These are phyloP conservation scores for Penicillium steckii DNA, from an alignment of 495 filamentous ascomycete genomes.

Conservation along the genomic window DNA sequence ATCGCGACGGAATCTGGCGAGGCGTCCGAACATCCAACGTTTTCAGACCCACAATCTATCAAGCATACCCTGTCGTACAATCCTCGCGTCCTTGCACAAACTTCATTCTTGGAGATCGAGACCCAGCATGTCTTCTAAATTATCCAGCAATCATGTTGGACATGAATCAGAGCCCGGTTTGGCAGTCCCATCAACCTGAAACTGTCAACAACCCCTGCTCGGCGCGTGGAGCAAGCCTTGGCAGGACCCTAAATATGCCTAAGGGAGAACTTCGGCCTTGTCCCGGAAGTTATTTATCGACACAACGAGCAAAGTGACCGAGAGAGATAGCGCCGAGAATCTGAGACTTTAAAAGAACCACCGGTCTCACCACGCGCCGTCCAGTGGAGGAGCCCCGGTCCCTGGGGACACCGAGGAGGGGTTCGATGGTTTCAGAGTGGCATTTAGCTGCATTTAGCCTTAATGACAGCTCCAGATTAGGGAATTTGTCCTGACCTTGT, in stretches of 20 bases:
- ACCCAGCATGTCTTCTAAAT: not conserved
- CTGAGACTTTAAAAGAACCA: conserved; percentile 1
- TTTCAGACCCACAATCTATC: conserved; percentile 1
- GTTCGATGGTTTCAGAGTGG: conserved; percentile 17
- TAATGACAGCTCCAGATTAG: conserved; percentile 7
- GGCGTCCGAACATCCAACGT: conserved; percentile 3
- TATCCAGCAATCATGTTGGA: conserved; percentile 13
- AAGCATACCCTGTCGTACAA: not conserved
- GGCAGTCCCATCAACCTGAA: conserved; percentile 19
- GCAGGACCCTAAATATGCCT: conserved; percentile 12
- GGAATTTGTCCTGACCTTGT: not conserved
- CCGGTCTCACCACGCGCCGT: conserved; percentile 14
- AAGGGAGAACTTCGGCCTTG: conserved; percentile 16
- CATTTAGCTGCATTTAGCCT: conserved; percentile 2
- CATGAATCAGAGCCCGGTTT: not conserved
- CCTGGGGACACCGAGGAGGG: conserved; percentile 7
- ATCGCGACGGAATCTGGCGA: conserved; percentile 5
- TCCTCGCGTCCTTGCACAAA: not conserved
- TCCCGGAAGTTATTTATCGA: conserved; percentile 6
- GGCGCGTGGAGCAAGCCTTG: conserved; percentile 28
- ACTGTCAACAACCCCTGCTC: conserved; percentile 16
- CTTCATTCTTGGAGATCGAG: not conserved
- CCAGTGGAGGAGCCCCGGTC: conserved; percentile 7
- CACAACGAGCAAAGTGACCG: not conserved
- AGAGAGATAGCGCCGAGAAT: not conserved